A percentile compares a stretch with the other conserved stretches of the same genome.
phyloP scores from a whole-genome alignment of 2,329 filamentous ascomycete genomes.

The Anthostomella pinea region DNA sequence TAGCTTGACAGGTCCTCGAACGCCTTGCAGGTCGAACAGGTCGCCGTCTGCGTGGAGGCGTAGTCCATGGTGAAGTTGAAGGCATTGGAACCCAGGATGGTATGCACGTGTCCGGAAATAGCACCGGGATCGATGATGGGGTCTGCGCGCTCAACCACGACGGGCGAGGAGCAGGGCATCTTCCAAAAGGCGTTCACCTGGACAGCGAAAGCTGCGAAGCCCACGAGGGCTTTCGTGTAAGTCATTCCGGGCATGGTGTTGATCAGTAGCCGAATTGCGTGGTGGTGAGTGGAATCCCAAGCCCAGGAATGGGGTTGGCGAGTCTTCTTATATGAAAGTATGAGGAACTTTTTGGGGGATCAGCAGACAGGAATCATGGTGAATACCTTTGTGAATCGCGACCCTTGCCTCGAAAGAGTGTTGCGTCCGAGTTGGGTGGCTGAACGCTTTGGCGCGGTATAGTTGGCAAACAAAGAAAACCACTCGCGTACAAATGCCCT shows the following conservation, averaged over 20 bases:
- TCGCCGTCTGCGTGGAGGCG: slow-evolving; percentile 47
- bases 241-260: slow-evolving; percentile 7
- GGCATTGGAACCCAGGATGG: slow-evolving; percentile 59
- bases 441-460: slow-evolving; percentile 3
- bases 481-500: not conserved
- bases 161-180: slow-evolving; percentile 23
- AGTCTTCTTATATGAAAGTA: slow-evolving; percentile 1
- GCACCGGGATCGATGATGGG: slow-evolving; percentile 56
- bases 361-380: not conserved
- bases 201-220: slow-evolving; percentile 11
- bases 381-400: slow-evolving; percentile 8
- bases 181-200: slow-evolving; percentile 23
- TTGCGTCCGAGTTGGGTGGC: too few relatives aligned
- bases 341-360: not conserved
- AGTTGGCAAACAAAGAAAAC: slow-evolving; percentile 4
- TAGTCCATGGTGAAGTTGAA: slow-evolving; percentile 56
- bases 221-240: slow-evolving; percentile 9
- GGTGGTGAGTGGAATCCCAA: not conserved
- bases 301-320: not conserved
- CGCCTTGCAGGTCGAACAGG: slow-evolving; percentile 64
- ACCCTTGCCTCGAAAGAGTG: slow-evolving; percentile 1
- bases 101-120: slow-evolving; percentile 57
- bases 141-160: slow-evolving; percentile 48
- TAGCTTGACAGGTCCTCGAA: slow-evolving; percentile 63
- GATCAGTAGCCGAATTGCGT: not conserved